Evolutionary conservation across 2,329 filamentous ascomycete genomes (phyloP), one percentile per base, ranked within the genome.

Genomic region (Penicillium freii): DNA sequence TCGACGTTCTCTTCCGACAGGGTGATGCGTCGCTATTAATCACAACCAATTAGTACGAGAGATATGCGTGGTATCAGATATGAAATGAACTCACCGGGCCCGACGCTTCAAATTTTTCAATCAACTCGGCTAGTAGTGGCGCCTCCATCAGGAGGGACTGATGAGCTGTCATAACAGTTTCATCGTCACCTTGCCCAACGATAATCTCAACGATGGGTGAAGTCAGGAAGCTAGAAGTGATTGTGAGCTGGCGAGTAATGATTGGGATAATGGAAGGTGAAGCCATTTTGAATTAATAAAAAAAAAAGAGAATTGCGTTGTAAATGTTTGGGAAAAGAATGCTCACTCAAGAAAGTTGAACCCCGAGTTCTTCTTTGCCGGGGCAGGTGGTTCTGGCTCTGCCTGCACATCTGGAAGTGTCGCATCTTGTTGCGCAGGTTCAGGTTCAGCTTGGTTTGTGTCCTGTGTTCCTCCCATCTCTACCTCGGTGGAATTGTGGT

Each of bases 101-200:
- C 51, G 85, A 83, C 33, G 84, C 80, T 46, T 79, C 78, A 68
- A 92, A 89, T 49, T 82, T 75, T 11, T 81, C 79, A 69, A 87
- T 86, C 7, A 83, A 79, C 23, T 86, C 82, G 11, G 80, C 79
- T 70, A 97, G 91, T 73, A 83, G 92, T 0, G 91, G 90, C 43
- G 90, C 93, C 71, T 87, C 83, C 11, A 78, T 70, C 36, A 97
- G 81, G 27, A 97, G 82, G 3, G 81, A 87, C 76, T 96, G 88
- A 73, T 97, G 92, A 7, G 91, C 91, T 25, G 85, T 87, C 57
- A 97, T 82, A 33, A 86, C 80, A 10, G 84, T 86, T 66, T 84
- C 80, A 1, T 77, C 73, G 5, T 85, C 84, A 55, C 81, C 86
- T 47, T 76, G 75, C 13, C 88, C 88, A 21, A 91, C 80, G n/a